Percentiles rank a stretch among this genome's conserved stretches.
Evolutionary conservation across 192 early-diverging fungal species (phyloP).

Genomic region (Allomyces macrogynus): DNA sequence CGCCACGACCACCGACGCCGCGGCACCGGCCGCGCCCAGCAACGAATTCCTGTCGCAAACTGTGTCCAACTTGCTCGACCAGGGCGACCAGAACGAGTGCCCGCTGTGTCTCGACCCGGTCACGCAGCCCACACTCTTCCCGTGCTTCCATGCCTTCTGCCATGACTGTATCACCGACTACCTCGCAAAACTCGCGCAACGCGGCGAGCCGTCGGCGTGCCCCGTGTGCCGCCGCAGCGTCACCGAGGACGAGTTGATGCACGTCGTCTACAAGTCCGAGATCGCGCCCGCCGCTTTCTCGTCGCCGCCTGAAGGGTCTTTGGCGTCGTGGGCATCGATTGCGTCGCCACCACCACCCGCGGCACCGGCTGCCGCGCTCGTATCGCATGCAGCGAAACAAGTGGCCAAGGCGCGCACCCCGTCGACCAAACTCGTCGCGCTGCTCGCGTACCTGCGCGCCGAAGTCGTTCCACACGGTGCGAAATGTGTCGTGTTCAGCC

Average conservation of each 20-base stretch:
- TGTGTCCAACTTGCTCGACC: no score
- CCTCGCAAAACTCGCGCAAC: neutral
- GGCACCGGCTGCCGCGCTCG: no score
- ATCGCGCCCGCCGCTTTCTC: neutral
- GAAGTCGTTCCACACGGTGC: constrained; percentile 6
- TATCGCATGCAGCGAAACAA: no score
- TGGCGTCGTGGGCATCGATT: neutral
- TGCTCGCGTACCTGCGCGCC: neutral
- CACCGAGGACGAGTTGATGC: neutral
- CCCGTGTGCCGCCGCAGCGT: neutral
- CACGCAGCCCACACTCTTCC: neutral
- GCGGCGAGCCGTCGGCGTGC: neutral
- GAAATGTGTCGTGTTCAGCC: constrained; percentile 84
- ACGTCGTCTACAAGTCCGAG: neutral
- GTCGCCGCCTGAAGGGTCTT: neutral
- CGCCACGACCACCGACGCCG: no score
- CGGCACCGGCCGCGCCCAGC: no score
- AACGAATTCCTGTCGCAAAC: no score
- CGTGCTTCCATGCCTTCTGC: neutral
- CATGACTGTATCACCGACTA: neutral
- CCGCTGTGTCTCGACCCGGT: neutral
- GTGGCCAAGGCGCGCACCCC: no score
- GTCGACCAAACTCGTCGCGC: no score
- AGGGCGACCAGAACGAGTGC: neutral
- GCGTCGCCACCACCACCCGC: neutral